A percentile compares a stretch with the other conserved stretches of the same genome.
phyloP scores from a whole-genome alignment of 129 eudicot species.

The Helianthus tuberosus region DNA sequence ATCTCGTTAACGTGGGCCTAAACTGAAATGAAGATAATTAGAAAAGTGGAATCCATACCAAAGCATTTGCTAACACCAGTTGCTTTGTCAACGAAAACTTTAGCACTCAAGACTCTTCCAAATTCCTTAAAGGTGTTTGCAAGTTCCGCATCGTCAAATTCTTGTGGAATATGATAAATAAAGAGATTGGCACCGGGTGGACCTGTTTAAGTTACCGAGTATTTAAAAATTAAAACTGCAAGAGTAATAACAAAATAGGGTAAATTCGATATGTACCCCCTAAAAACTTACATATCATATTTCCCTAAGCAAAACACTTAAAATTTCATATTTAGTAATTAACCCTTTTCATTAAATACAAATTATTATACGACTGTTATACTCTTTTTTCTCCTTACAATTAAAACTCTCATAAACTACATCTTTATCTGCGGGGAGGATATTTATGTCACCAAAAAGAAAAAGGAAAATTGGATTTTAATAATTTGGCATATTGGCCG shows the following conservation, averaged over 20 bases:
- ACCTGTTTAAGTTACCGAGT: slow-evolving; percentile 48
- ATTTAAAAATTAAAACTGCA: not conserved
- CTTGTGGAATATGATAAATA: slow-evolving; percentile 97
- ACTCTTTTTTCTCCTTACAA: not conserved
- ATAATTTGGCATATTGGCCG: too few species aligned
- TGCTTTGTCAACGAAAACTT: slow-evolving; percentile 86
- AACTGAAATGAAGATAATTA: not conserved
- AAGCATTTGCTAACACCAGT: slow-evolving; percentile 94
- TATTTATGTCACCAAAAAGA: not conserved
- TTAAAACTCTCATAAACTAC: not conserved
- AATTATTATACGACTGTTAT: not conserved
- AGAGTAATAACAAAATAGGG: not conserved
- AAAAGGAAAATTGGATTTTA: not conserved
- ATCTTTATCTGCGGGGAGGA: not conserved
- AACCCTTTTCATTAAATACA: not conserved
- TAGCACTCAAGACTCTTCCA: slow-evolving; percentile 90
- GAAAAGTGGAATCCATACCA: slow-evolving; percentile 44
- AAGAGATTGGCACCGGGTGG: slow-evolving; percentile 94
- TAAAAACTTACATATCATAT: not conserved
- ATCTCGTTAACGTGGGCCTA: too few species aligned
- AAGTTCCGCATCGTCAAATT: slow-evolving; percentile 89
- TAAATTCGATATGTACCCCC: not conserved
- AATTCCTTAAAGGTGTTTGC: slow-evolving; percentile 73
- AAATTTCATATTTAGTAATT: not conserved
- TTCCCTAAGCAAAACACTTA: not conserved